Base-by-base conservation (phyloP, 2,329 filamentous ascomycete genomes). In the Apiospora hydei region DNA sequence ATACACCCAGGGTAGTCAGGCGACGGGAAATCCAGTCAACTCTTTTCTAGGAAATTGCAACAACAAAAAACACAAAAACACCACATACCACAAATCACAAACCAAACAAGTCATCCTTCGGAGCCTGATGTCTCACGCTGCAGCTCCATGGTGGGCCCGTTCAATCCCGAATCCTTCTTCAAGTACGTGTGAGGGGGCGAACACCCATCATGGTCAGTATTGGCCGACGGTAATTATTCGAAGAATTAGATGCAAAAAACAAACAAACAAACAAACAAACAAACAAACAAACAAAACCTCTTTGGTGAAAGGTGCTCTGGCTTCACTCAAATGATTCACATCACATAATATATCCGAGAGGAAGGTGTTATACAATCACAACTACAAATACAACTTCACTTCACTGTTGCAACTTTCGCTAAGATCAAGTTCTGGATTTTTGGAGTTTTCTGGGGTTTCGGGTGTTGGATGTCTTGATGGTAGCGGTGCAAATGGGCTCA, bases 301-400 rank as follows among this genome's bases (percentile, higher is more conserved):
- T 57, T 24, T 30, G 51, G 51, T 57, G 51, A 57, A 57, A 57
- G 51, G 51, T 57, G 51, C 51, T 57, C 24, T 57, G 24, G 51
- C 51, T 57, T 57, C 51, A 18, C n/a, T 13, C 13, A 11, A 30
- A 14, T 4, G 51, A 57, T 30, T 26, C 4, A 13, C 51, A 57
- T 34, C 51, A 57, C 51, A 57, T 30, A 16, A 30, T 57, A 34
- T 13, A 57, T n/a, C 51, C 24, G 18, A 51, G 26, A 30, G 24
- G 26, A 26, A 57, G 24, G 49, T 53, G 49, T 53, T 24, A 26
- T 13, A 57, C 51, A 53, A 26, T 10, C 24, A 30, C 13, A 18
- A 16, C 24, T 18, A 57, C 51, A 30, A 30, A 5, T 34, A 11
- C 30, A 13, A 30, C 14, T 30, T 57, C 6, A 53, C 49, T 38